Percentiles rank a stretch among this genome's conserved stretches.
Evolutionary conservation across 1,139 yeast genomes (phyloP).

Genomic region (Groenewaldozyma auringiensis): DNA sequence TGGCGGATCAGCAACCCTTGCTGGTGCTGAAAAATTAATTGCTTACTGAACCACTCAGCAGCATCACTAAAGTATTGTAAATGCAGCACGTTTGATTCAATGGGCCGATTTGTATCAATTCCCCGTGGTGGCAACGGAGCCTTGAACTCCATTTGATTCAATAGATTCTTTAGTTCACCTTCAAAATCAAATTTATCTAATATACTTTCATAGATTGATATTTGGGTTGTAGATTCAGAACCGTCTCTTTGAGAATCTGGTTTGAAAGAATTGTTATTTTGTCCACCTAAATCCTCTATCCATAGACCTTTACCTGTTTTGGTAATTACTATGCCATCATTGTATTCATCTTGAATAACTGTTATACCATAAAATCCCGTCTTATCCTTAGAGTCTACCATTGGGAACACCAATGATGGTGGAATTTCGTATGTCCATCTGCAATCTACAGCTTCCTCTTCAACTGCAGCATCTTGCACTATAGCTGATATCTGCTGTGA

Average conservation of each 20-base stretch:
- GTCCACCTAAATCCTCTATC: slow-evolving; percentile 6
- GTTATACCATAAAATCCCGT: slow-evolving; percentile 8
- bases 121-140: background rate
- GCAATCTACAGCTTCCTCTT: background rate
- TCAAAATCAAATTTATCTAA: slow-evolving; percentile 9
- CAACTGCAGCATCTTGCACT: slow-evolving; percentile 16
- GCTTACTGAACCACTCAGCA: slow-evolving; percentile 22
- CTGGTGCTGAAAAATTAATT: slow-evolving; percentile 25
- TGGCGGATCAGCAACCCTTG: slow-evolving; percentile 28
- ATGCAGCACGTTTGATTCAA: slow-evolving; percentile 17
- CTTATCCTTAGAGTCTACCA: background rate
- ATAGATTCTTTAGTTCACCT: slow-evolving; percentile 6
- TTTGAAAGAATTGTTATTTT: background rate
- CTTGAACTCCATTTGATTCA: background rate
- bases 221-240: background rate
- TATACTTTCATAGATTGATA: slow-evolving; percentile 7
- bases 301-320: slow-evolving; percentile 6
- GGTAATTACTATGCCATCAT: slow-evolving; percentile 4
- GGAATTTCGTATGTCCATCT: background rate
- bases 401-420: background rate
- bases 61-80: slow-evolving; percentile 24
- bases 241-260: background rate
- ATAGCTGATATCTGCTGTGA: slow-evolving; percentile 21
- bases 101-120: background rate
- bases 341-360: slow-evolving; percentile 6